Evolutionary conservation across 352 stramenopile genomes (phyloP).

Genomic region (Globisporangium heterothallicum): DNA sequence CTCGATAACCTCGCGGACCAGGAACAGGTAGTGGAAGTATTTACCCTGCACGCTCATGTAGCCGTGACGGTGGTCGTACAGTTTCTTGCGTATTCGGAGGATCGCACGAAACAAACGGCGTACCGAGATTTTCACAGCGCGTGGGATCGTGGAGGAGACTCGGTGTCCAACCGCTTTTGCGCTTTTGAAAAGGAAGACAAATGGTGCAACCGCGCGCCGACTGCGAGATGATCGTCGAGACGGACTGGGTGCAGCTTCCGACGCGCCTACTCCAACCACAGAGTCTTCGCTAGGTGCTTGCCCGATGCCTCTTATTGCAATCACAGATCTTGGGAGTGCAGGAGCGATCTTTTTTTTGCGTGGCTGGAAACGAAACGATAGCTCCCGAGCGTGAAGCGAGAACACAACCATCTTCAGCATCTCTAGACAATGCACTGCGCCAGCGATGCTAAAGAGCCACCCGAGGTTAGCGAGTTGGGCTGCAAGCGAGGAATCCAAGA

Average conservation of each 20-base stretch:
- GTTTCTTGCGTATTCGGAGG: slow-evolving; percentile 2
- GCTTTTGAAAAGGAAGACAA: background rate
- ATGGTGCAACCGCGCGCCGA: background rate
- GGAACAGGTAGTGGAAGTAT: slow-evolving; percentile 17
- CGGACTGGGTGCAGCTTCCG: background rate
- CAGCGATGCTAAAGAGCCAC: slow-evolving; percentile 22
- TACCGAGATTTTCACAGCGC: background rate
- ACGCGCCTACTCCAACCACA: background rate
- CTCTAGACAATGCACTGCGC: slow-evolving; percentile 21
- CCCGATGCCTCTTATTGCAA: background rate
- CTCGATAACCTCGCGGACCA: slow-evolving; percentile 17
- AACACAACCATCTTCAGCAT: slow-evolving; percentile 27
- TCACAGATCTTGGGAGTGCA: slow-evolving; percentile 7
- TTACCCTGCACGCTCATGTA: slow-evolving; percentile 18
- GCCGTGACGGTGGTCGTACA: slow-evolving; percentile 14
- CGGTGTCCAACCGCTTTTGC: background rate
- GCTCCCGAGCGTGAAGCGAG: slow-evolving; percentile 17
- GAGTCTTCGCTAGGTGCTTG: slow-evolving; percentile 1
- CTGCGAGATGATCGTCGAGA: background rate
- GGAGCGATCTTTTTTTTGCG: slow-evolving; percentile 9
- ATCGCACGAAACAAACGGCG: background rate
- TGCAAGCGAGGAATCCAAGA: slow-evolving; percentile 24
- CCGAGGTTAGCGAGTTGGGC: slow-evolving; percentile 18
- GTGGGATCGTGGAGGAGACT: background rate
- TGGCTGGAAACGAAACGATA: slow-evolving; percentile 18